Percentiles rank a stretch among this genome's conserved stretches.
phyloP scores from a whole-genome alignment of 768 basidiomycete genomes.

The Favolaschia claudopus region DNA sequence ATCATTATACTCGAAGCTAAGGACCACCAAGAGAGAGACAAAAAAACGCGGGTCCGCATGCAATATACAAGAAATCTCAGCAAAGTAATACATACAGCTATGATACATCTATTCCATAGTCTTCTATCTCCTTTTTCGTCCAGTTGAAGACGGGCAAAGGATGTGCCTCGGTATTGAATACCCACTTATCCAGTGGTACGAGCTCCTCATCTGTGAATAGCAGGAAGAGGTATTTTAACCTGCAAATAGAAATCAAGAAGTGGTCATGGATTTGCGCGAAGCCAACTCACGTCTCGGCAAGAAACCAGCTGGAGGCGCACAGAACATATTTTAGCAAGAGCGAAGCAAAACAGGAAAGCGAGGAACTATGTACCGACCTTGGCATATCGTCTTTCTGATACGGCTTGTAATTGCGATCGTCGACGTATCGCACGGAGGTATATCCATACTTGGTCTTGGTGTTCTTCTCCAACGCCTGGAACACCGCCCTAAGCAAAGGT shows the following conservation, averaged over 20 bases:
- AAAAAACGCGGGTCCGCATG: too few relatives aligned
- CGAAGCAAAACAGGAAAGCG: constrained; percentile 9
- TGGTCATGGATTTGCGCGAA: neutral
- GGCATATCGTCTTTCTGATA: constrained; percentile 55
- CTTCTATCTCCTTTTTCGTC: constrained; percentile 57
- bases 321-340: too few relatives aligned
- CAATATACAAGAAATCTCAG: too few relatives aligned
- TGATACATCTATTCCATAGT: constrained; percentile 43
- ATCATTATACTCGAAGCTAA: too few relatives aligned
- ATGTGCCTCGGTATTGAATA: constrained; percentile 77
- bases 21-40: too few relatives aligned
- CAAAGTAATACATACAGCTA: too few relatives aligned
- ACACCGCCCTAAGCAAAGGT: constrained; percentile 28
- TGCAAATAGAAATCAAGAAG: constrained; percentile 4
- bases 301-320: constrained; percentile 56
- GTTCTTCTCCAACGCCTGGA: constrained; percentile 13
- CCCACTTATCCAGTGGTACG: constrained; percentile 60
- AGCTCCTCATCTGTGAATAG: constrained; percentile 64
- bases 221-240: constrained; percentile 71
- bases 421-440: constrained; percentile 43
- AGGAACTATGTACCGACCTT: constrained; percentile 32
- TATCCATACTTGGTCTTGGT: constrained; percentile 20
- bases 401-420: constrained; percentile 54
- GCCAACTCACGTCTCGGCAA: constrained; percentile 46
- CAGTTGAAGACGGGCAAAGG: constrained; percentile 74